These are phyloP conservation scores for Hamigera avellanea DNA, from an alignment of 495 filamentous ascomycete species.

Conservation along the genomic window DNA sequence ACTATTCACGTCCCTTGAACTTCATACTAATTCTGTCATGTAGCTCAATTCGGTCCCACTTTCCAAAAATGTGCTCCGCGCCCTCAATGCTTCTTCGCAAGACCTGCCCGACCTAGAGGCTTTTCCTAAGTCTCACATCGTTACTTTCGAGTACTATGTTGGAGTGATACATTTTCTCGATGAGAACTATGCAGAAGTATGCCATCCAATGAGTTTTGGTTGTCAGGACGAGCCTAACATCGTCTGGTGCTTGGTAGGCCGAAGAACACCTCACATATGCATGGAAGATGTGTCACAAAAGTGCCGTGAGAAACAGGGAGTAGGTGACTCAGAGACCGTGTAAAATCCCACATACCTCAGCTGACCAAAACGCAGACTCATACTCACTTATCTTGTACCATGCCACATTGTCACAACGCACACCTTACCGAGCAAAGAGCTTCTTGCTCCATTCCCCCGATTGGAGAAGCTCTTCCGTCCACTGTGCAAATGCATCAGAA, in stretches of 20 bases:
- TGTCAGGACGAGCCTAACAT: no score
- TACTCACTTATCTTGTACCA: constrained; percentile 91
- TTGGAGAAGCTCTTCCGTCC: constrained; percentile 69
- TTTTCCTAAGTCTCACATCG: constrained; percentile 80
- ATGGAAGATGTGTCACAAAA: constrained; percentile 61
- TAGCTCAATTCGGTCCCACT: constrained; percentile 75
- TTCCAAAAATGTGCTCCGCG: constrained; percentile 79
- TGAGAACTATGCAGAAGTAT: constrained; percentile 73
- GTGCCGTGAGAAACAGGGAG: constrained; percentile 67
- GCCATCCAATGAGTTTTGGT: no score
- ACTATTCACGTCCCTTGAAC: not conserved
- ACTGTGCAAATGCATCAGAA: constrained; percentile 62
- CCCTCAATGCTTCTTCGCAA: constrained; percentile 55
- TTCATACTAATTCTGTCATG: not conserved
- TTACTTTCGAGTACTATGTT: constrained; percentile 94
- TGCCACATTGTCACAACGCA: constrained; percentile 82
- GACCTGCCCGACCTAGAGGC: constrained; percentile 65
- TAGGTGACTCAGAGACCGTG: constrained; percentile 24
- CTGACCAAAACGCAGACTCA: constrained; percentile 47
- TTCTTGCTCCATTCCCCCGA: constrained; percentile 66
- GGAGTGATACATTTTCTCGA: constrained; percentile 85
- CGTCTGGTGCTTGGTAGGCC: constrained; percentile 38
- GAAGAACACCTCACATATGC: constrained; percentile 71
- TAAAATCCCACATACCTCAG: not conserved
- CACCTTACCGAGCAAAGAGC: constrained; percentile 56